These are phyloP conservation scores for Pichia sporocuriosa DNA, from an alignment of 805 yeast genomes.

Conservation along the genomic window DNA sequence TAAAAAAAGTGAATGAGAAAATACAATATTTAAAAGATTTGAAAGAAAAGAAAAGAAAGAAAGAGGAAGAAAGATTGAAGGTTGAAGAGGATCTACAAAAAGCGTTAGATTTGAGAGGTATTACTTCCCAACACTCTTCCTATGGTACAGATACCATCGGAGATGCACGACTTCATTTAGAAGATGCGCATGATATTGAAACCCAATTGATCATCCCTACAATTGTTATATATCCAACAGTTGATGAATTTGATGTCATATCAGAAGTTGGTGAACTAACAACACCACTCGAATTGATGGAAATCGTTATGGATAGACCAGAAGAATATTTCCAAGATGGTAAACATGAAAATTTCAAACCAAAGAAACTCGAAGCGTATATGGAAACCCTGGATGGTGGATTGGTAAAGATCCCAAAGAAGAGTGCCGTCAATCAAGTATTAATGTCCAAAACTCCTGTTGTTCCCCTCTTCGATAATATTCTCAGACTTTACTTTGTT, in stretches of 20 bases:
- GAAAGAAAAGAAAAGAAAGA: constrained; percentile 23
- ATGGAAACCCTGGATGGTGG: constrained; percentile 85
- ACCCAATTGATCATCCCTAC: constrained; percentile 82
- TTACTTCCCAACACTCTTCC: constrained; percentile 41
- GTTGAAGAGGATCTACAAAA: constrained; percentile 39
- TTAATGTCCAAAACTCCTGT: constrained; percentile 55
- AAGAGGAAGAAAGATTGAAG: constrained; percentile 35
- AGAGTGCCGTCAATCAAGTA: constrained; percentile 56
- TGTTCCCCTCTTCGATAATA: constrained; percentile 71
- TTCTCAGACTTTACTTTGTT: constrained; percentile 67
- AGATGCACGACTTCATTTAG: constrained; percentile 48
- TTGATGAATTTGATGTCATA: constrained; percentile 76
- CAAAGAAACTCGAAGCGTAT: constrained; percentile 58
- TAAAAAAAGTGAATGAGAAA: constrained; percentile 33
- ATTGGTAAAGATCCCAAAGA: constrained; percentile 76
- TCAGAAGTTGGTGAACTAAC: constrained; percentile 68
- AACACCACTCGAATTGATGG: constrained; percentile 57
- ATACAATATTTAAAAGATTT: constrained; percentile 19
- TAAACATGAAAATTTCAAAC: constrained; percentile 51
- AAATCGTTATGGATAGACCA: constrained; percentile 57
- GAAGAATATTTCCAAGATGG: constrained; percentile 61
- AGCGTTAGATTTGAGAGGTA: constrained; percentile 58
- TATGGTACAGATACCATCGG: constrained; percentile 52
- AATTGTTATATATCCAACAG: constrained; percentile 72
- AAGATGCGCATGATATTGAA: constrained; percentile 59